Percentiles rank a stretch among this genome's conserved stretches.
These are phyloP conservation scores for Fraxinus sp. DNA, from an alignment of 305 asterid genomes.

Conservation along the genomic window DNA sequence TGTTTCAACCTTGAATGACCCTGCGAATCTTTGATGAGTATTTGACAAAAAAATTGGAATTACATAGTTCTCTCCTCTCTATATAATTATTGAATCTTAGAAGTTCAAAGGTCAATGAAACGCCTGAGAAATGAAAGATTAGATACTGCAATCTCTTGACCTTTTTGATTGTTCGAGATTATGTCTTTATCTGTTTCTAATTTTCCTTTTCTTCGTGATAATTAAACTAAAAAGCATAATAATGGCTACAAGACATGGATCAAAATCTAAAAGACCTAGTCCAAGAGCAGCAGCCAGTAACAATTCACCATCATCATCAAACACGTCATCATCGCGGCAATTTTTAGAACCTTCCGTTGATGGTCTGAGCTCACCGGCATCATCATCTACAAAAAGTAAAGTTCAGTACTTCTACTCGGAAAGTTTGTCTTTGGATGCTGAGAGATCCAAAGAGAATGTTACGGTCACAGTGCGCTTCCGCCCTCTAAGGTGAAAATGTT, in stretches of 20 bases:
- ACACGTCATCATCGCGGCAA: constrained; percentile 81
- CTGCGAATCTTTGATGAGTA: neutral
- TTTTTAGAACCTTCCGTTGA: constrained; percentile 64
- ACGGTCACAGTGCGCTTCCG: constrained; percentile 97
- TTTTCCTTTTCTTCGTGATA: neutral
- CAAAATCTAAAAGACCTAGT: constrained; percentile 52
- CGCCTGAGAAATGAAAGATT: neutral
- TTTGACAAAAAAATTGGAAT: neutral
- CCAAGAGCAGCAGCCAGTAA: constrained; percentile 30
- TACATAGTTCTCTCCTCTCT: neutral
- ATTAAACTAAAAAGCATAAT: constrained; percentile 12
- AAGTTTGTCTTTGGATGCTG: constrained; percentile 46
- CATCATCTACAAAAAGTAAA: constrained; percentile 78
- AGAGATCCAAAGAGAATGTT: constrained; percentile 84
- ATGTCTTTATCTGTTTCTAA: neutral
- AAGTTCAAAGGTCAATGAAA: neutral
- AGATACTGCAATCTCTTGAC: neutral
- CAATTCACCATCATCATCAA: constrained; percentile 75
- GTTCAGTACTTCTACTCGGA: constrained; percentile 52
- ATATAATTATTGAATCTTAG: neutral
- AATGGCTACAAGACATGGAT: constrained; percentile 67
- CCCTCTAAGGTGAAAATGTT: constrained; percentile 71
- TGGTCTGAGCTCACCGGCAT: constrained; percentile 78
- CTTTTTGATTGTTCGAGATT: neutral
- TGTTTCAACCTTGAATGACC: neutral